phyloP scores from a whole-genome alignment of 768 basidiomycete genomes.

The Cystofilobasidium macerans region DNA sequence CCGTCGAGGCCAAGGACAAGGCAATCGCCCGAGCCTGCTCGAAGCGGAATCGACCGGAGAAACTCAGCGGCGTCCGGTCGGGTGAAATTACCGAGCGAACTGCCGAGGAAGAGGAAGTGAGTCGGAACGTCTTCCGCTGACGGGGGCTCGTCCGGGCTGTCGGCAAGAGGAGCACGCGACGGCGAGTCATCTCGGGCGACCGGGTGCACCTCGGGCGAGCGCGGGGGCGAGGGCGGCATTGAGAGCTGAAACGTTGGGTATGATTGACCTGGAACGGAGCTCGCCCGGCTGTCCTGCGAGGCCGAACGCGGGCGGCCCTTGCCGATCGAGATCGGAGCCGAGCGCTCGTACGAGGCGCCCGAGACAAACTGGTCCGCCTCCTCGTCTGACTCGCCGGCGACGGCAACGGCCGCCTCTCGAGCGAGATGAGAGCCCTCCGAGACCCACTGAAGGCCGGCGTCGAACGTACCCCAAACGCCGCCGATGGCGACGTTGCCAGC shows the following conservation, averaged over 20 bases:
- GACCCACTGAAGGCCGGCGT: slow-evolving; percentile 73
- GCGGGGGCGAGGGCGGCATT: slow-evolving; percentile 6
- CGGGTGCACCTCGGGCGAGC: slow-evolving; percentile 17
- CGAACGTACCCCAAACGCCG: slow-evolving; percentile 85
- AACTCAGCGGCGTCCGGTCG: slow-evolving; percentile 60
- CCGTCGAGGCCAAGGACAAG: slow-evolving; percentile 86
- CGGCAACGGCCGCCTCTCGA: neutral
- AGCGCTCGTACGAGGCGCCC: neutral
- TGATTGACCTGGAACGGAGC: neutral
- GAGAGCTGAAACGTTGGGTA: neutral
- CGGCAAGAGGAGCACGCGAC: neutral
- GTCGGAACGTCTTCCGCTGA: slow-evolving; percentile 41
- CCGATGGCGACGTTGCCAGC: slow-evolving; percentile 62
- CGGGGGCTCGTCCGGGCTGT: neutral
- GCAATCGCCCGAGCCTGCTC: slow-evolving; percentile 56
- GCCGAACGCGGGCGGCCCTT: neutral
- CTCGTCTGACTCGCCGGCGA: neutral
- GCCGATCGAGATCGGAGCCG: neutral
- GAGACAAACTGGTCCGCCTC: neutral
- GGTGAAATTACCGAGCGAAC: slow-evolving; percentile 79
- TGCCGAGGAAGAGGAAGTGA: slow-evolving; percentile 84
- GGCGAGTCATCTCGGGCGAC: slow-evolving; percentile 1
- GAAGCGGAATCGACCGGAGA: slow-evolving; percentile 65
- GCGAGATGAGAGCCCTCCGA: slow-evolving; percentile 42
- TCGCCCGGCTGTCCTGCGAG: neutral